Evolutionary conservation across 1,284 basidiomycete genomes (phyloP).

Genomic region (Cronartium ribicola): DNA sequence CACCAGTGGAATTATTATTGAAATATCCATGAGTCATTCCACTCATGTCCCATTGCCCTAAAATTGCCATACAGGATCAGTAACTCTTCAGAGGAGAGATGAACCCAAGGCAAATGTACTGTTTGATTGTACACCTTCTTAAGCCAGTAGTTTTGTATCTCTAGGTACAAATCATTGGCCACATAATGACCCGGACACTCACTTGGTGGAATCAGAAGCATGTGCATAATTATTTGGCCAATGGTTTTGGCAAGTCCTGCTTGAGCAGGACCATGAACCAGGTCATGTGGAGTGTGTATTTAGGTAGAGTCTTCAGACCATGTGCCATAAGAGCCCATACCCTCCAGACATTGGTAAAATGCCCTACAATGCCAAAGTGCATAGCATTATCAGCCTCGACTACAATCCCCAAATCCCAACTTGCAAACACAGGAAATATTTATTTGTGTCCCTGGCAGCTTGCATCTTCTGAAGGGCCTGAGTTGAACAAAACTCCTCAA

Average conservation of each 20-base stretch:
- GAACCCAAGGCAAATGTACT: too few species aligned
- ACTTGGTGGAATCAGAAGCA: conserved; percentile 9
- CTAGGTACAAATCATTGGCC: too few species aligned
- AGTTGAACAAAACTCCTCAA: neutral
- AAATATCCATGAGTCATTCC: too few species aligned
- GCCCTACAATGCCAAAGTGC: conserved; percentile 4
- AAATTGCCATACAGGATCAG: too few species aligned
- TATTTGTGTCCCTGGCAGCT: neutral
- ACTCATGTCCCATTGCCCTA: too few species aligned
- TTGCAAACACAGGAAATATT: neutral
- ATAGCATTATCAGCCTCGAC: conserved; percentile 13
- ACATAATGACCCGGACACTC: conserved; percentile 10
- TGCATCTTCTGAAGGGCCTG: neutral
- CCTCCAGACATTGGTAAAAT: neutral
- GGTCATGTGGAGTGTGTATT: conserved; percentile 19
- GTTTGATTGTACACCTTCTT: too few species aligned
- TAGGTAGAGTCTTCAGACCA: conserved; percentile 9
- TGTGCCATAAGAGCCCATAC: conserved; percentile 16
- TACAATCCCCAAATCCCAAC: conserved; percentile 5
- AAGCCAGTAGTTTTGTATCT: too few species aligned
- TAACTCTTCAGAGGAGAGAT: too few species aligned
- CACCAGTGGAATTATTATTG: too few species aligned
- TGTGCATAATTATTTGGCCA: conserved; percentile 13
- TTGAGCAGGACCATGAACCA: conserved; percentile 5
- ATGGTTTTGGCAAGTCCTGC: neutral